Percentiles rank a stretch among this genome's conserved stretches.
Evolutionary conservation across 2,329 filamentous ascomycete species (phyloP).

Genomic region (Emergomyces pasteurianus): DNA sequence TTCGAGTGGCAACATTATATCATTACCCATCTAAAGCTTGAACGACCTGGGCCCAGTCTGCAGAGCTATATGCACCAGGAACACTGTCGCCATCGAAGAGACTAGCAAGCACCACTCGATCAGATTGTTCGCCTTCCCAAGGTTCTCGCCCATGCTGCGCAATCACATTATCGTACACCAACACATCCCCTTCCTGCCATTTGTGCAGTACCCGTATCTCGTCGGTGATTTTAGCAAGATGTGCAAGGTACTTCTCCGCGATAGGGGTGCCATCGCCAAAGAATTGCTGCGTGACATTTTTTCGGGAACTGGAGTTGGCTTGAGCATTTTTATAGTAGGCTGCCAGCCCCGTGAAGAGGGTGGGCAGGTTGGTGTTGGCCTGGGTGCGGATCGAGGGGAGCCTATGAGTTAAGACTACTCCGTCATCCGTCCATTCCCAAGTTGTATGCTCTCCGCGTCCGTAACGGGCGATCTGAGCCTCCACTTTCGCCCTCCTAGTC

Average conservation of each 20-base stretch:
- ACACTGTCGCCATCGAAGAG: slow-evolving; percentile 36
- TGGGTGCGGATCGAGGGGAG: slow-evolving; percentile 39
- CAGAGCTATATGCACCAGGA: slow-evolving; percentile 33
- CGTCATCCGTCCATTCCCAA: slow-evolving; percentile 38
- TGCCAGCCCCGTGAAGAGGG: slow-evolving; percentile 35
- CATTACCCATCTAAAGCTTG: slow-evolving; percentile 28
- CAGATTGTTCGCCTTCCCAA: slow-evolving; percentile 27
- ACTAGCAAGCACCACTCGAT: slow-evolving; percentile 35
- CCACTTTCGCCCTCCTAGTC: slow-evolving; percentile 33
- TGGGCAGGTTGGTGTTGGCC: slow-evolving; percentile 34
- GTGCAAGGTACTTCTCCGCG: background rate
- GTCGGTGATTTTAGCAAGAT: slow-evolving; percentile 30
- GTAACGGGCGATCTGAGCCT: slow-evolving; percentile 31
- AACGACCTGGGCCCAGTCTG: slow-evolving; percentile 37
- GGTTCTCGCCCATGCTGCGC: slow-evolving; percentile 40
- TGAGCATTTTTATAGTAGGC: slow-evolving; percentile 19
- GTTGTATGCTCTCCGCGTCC: slow-evolving; percentile 33
- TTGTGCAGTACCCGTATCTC: slow-evolving; percentile 39
- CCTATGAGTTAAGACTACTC: slow-evolving; percentile 33
- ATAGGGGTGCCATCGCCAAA: background rate
- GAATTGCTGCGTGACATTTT: slow-evolving; percentile 16
- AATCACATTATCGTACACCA: slow-evolving; percentile 38
- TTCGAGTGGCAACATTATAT: background rate
- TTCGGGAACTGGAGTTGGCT: slow-evolving; percentile 15
- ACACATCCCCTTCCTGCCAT: slow-evolving; percentile 37